Evolutionary conservation across 805 yeast genomes (phyloP).

Genomic region (Danielozyma ontarioensis): DNA sequence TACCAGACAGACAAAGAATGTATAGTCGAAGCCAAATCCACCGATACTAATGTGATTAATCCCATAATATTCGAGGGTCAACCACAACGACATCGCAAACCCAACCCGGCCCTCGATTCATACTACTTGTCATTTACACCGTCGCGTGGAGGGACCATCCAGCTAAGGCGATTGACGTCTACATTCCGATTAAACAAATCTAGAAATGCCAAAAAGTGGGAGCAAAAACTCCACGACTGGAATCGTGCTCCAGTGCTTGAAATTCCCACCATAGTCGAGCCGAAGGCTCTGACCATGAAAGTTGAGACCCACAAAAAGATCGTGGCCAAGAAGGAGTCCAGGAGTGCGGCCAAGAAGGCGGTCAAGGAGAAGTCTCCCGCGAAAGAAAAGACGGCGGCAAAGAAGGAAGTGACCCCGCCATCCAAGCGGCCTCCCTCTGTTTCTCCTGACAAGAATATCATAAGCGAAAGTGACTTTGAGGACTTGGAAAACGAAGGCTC

Average conservation of each 20-base stretch:
- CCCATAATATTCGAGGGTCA: constrained; percentile 36
- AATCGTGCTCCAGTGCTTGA: constrained; percentile 4
- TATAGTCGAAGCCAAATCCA: constrained; percentile 25
- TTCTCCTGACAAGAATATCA: constrained; percentile 13
- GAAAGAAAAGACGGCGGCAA: constrained; percentile 4
- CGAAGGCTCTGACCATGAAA: too few relatives aligned
- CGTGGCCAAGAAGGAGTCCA: too few relatives aligned
- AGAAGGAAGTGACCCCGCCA: constrained; percentile 4
- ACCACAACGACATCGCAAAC: constrained; percentile 21
- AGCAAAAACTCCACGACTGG: constrained; percentile 19
- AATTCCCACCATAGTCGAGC: too few relatives aligned
- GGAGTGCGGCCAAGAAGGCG: neutral
- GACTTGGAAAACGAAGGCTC: constrained; percentile 18
- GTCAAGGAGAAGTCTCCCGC: constrained; percentile 1
- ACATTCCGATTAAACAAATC: constrained; percentile 34
- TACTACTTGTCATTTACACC: constrained; percentile 24
- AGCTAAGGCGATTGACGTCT: constrained; percentile 21
- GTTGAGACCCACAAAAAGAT: too few relatives aligned
- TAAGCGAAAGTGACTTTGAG: constrained; percentile 36
- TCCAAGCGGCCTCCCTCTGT: constrained; percentile 14
- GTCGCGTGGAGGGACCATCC: constrained; percentile 9
- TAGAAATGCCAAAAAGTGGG: constrained; percentile 28
- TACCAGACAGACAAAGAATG: constrained; percentile 31
- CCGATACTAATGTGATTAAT: constrained; percentile 11
- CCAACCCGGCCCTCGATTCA: constrained; percentile 17